These are phyloP conservation scores for Lachancea kluyveri DNA, from an alignment of 805 yeast genomes.

Conservation along the genomic window DNA sequence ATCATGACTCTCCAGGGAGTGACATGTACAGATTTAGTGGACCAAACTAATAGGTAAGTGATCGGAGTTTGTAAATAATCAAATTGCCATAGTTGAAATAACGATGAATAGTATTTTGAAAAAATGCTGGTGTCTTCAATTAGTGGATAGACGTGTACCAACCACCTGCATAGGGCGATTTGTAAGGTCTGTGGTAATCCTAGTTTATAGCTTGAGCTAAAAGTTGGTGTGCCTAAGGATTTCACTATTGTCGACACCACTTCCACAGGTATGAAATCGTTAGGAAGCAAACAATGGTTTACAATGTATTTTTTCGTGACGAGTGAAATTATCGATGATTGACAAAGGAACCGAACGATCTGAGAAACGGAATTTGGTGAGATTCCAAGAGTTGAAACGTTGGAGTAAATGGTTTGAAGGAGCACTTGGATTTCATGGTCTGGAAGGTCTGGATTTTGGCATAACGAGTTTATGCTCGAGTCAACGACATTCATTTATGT, in stretches of 20 bases:
- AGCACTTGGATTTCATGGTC: slow-evolving; percentile 2
- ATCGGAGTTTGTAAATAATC: slow-evolving; percentile 32
- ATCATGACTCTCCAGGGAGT: slow-evolving; percentile 25
- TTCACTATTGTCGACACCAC: slow-evolving; percentile 24
- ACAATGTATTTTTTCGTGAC: slow-evolving; percentile 22
- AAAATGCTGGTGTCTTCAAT: slow-evolving; percentile 15
- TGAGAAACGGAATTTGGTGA: not conserved
- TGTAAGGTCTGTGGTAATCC: slow-evolving; percentile 23
- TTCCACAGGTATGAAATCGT: slow-evolving; percentile 21
- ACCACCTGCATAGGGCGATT: slow-evolving; percentile 28
- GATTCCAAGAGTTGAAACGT: slow-evolving; percentile 4
- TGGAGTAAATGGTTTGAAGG: slow-evolving; percentile 1
- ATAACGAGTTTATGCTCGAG: slow-evolving; percentile 1
- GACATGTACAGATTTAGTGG: slow-evolving; percentile 27
- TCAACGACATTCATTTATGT: slow-evolving; percentile 6
- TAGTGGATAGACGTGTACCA: slow-evolving; percentile 27
- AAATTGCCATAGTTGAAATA: slow-evolving; percentile 32
- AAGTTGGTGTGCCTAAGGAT: slow-evolving; percentile 27
- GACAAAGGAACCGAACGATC: slow-evolving; percentile 17
- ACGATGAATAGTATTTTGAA: slow-evolving; percentile 19
- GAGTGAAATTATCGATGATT: slow-evolving; percentile 11
- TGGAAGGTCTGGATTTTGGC: not conserved
- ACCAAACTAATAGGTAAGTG: slow-evolving; percentile 31
- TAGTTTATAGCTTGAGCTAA: slow-evolving; percentile 15
- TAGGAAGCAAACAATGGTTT: slow-evolving; percentile 25